Evolutionary conservation across 805 yeast genomes (phyloP).

Genomic region (Zygosaccharomyces gambellarensis): DNA sequence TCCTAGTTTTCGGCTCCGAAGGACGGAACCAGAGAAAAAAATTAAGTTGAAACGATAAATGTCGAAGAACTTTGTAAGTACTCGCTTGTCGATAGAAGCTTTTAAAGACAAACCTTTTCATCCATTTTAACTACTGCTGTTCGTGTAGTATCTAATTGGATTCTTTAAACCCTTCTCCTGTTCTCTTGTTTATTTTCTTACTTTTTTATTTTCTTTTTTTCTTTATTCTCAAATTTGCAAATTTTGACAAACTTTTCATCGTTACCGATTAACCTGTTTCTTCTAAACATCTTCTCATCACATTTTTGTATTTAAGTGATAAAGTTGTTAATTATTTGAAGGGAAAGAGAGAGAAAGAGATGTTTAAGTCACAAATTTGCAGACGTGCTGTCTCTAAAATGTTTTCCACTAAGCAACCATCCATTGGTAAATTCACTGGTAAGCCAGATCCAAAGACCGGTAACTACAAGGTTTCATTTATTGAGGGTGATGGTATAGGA

Average conservation of each 20-base stretch:
- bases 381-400: slow-evolving; percentile 20
- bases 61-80: no score
- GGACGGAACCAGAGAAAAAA: no score
- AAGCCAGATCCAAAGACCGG: slow-evolving; percentile 53
- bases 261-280: not conserved
- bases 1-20: slow-evolving; percentile 1
- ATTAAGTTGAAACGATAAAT: no score
- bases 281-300: slow-evolving; percentile 1
- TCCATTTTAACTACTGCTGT: not conserved
- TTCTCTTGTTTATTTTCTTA: not conserved
- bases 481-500: slow-evolving; percentile 99
- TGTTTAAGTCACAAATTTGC: slow-evolving; percentile 22
- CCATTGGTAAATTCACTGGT: slow-evolving; percentile 34
- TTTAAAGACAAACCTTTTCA: not conserved
- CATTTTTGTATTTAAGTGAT: not conserved
- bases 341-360: not conserved
- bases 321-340: not conserved
- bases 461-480: slow-evolving; percentile 87
- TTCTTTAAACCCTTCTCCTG: not conserved
- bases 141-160: no score
- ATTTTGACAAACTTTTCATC: slow-evolving; percentile 1
- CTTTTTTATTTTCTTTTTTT: not conserved
- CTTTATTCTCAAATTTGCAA: not conserved
- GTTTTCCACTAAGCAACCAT: slow-evolving; percentile 30
- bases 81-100: no score